A percentile compares a stretch with the other conserved stretches of the same genome.
These are phyloP conservation scores for Neospora caninum DNA, from an alignment of 169 alveolate genomes.

Conservation along the genomic window DNA sequence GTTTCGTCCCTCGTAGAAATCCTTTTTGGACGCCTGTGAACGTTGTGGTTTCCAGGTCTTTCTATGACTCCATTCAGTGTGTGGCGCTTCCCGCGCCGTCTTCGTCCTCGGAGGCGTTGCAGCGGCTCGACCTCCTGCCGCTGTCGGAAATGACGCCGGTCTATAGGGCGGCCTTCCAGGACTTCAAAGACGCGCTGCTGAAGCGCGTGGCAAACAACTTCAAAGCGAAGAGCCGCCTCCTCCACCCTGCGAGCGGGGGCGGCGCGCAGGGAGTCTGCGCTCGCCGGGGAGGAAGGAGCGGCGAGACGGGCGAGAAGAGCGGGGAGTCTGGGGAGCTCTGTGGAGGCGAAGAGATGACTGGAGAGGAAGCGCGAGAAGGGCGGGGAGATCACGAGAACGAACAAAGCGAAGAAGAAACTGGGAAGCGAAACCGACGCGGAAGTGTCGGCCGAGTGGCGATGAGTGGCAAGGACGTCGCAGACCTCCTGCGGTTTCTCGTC, in stretches of 20 bases:
- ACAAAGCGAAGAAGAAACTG: not conserved
- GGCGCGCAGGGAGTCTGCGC: conserved; percentile 16
- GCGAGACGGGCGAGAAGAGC: not conserved
- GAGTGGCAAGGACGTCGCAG: conserved; percentile 65
- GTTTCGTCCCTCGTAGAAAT: no score
- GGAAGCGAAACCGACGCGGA: not conserved
- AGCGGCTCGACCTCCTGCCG: conserved; percentile 59
- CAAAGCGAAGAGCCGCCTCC: conserved; percentile 21
- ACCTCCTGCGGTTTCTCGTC: conserved; percentile 57
- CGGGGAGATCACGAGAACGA: not conserved
- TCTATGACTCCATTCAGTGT: conserved; percentile 52
- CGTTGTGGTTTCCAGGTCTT: conserved; percentile 18
- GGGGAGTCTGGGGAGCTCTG: not conserved
- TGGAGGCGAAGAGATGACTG: conserved; percentile 24
- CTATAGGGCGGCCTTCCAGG: not conserved
- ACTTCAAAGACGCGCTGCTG: conserved; percentile 21
- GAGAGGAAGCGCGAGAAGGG: conserved; percentile 21
- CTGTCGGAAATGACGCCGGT: conserved; percentile 22
- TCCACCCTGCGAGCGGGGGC: not conserved
- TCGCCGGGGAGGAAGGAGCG: not conserved
- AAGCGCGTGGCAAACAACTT: conserved; percentile 34
- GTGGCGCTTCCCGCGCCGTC: conserved; percentile 63
- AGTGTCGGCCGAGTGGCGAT: not conserved
- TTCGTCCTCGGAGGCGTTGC: conserved; percentile 46
- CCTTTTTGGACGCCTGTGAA: no score